phyloP scores from a whole-genome alignment of 768 basidiomycete genomes.

The Suillus spraguei region DNA sequence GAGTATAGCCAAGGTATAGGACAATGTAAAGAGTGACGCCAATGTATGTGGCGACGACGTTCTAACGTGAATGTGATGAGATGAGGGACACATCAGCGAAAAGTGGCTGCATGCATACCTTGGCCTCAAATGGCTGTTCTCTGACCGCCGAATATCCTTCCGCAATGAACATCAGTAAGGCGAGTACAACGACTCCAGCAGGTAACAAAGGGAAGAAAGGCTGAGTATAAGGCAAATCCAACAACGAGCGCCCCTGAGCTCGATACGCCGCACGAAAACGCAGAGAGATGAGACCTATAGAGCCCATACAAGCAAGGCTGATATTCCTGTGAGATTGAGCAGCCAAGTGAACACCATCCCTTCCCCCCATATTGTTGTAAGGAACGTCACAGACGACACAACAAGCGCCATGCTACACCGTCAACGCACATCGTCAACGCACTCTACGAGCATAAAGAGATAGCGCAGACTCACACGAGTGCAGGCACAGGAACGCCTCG shows the following conservation, averaged over 20 bases:
- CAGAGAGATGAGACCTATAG: slow-evolving; percentile 54
- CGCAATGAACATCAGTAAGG: slow-evolving; percentile 53
- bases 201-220: slow-evolving; percentile 58
- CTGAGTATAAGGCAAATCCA: slow-evolving; percentile 61
- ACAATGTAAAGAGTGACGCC: slow-evolving; percentile 49
- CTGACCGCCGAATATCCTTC: slow-evolving; percentile 54
- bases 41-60: slow-evolving; percentile 58
- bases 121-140: slow-evolving; percentile 44
- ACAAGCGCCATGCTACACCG: slow-evolving; percentile 47
- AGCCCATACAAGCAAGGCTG: slow-evolving; percentile 68
- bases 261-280: slow-evolving; percentile 66
- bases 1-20: slow-evolving; percentile 46
- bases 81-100: background rate
- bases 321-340: slow-evolving; percentile 65
- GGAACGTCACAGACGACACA: slow-evolving; percentile 51
- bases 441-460: slow-evolving; percentile 22
- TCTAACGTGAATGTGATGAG: slow-evolving; percentile 32
- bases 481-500: slow-evolving; percentile 65
- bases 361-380: slow-evolving; percentile 61
- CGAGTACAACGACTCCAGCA: slow-evolving; percentile 49
- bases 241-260: slow-evolving; percentile 50
- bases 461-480: slow-evolving; percentile 44
- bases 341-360: slow-evolving; percentile 61
- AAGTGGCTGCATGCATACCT: slow-evolving; percentile 35
- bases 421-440: slow-evolving; percentile 25